Percentiles rank a stretch among this genome's conserved stretches.
These are phyloP conservation scores for Aspergillus conjunctus DNA, from an alignment of 495 filamentous ascomycete species.

Conservation along the genomic window DNA sequence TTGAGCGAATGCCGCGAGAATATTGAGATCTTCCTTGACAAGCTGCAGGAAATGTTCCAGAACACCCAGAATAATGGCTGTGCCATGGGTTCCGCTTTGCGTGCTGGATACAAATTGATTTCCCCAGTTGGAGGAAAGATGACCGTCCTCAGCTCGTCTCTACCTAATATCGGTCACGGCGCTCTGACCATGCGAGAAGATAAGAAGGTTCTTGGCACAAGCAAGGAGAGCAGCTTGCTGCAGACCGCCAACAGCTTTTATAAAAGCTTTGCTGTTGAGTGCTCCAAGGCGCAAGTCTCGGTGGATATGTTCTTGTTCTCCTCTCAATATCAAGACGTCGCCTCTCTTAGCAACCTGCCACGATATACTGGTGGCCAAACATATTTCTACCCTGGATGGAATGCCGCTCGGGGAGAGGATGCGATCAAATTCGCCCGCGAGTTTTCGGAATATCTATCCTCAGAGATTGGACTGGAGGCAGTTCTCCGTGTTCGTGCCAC, in stretches of 20 bases:
- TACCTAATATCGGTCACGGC: constrained; percentile 90
- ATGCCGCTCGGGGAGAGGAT: constrained; percentile 87
- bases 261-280: constrained; percentile 98
- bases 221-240: constrained; percentile 81
- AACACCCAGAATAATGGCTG: constrained; percentile 83
- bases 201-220: constrained; percentile 93
- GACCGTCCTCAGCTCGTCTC: constrained; percentile 80
- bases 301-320: constrained; percentile 99
- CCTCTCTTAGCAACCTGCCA: constrained; percentile 89
- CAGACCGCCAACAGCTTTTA: constrained; percentile 96
- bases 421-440: constrained; percentile 96
- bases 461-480: constrained; percentile 94
- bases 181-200: constrained; percentile 94
- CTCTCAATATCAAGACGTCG: constrained; percentile 95
- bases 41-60: constrained; percentile 95
- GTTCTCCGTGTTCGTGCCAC: constrained; percentile 94
- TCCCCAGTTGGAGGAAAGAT: constrained; percentile 93
- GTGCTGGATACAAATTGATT: constrained; percentile 93
- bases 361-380: constrained; percentile 97
- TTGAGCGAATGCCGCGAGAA: constrained; percentile 85
- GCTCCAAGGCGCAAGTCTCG: constrained; percentile 97
- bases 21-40: constrained; percentile 86
- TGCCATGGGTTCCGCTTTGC: constrained; percentile 89
- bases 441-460: constrained; percentile 93
- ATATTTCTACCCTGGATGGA: constrained; percentile 98